Evolutionary conservation across 257 asterid genomes (phyloP), one percentile per base, ranked within the genome.

Genomic region (Ballota nigra): DNA sequence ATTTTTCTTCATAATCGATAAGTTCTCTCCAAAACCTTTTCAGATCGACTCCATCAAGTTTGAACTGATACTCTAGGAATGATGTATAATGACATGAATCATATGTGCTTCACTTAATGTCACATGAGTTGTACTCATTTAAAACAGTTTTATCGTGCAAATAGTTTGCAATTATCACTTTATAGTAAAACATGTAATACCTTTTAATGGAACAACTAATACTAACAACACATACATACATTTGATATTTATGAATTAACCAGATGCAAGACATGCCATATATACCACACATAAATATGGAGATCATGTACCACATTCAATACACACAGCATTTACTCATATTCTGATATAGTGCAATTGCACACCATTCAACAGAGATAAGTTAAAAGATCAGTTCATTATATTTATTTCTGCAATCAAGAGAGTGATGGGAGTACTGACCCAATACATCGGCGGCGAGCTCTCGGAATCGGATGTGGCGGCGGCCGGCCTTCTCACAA

Each of bases 391-490:
- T n/a, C 1, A 4, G 6, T n/a, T n/a, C 1, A 49, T n/a, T 16
- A 1, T n/a, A 4, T 3, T 34, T 12, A 52, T 19, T 19, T 52
- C 4, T 52, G 59, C 59, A 52, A 22, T 53, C 1, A 74, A 41
- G 28, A 36, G 12, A 1, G 38, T 3, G 59, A 66, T 15, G 9
- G 34, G 33, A 53, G 11, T n/a, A 66, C 76, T 1, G 33, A 89
- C 99, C 99, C 71, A 95, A 82, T 2, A 89, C 92, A 49, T 95
- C 99, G 1, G 98, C 99, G 7, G 99, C 99, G 52, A 92, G 96
- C 56, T 95, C 99, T 4, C 98, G 85, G 92, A 95, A 95, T n/a
- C 99, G 83, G 64, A 95, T 95, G 75, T 95, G 99, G 75, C 99
- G 96, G 52, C 94, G 96, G 0, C 99, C 99, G 0, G 85, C 79